A percentile compares a stretch with the other conserved stretches of the same genome.
Conservation (phyloP, 331 rosid genomes). For the Telfairia occidentalis region DNA sequence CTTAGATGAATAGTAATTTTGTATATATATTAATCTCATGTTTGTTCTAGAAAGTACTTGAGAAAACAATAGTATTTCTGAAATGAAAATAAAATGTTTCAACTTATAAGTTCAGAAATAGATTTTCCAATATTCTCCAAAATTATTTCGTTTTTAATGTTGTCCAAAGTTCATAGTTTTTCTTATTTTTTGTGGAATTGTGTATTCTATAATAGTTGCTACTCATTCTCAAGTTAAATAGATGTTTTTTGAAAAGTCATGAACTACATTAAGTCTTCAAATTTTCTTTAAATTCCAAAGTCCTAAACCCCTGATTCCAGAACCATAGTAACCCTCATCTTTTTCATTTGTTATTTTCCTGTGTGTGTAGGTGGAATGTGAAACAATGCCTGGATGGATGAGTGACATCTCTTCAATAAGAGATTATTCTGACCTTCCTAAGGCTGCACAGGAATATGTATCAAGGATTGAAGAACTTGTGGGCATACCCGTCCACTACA, state of each 20-base stretch:
- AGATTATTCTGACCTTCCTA: constrained; percentile 76
- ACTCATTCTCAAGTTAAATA: neutral
- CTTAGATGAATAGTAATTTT: neutral
- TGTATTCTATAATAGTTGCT: neutral
- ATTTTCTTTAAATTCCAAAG: neutral
- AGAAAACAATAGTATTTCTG: neutral
- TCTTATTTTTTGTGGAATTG: neutral
- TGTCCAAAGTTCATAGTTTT: neutral
- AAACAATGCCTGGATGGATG: constrained; percentile 80
- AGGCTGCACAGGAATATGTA: constrained; percentile 57
- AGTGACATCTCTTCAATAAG: constrained; percentile 62
- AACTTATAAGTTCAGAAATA: neutral
- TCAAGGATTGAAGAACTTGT: constrained; percentile 80
- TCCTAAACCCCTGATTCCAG: neutral
- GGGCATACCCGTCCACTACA: constrained; percentile 77
- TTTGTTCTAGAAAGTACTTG: neutral
- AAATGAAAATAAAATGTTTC: neutral
- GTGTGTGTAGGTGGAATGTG: constrained; percentile 67
- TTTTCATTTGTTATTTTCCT: constrained; percentile 4
- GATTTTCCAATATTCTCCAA: neutral
- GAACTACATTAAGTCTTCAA: neutral
- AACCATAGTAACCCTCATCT: neutral
- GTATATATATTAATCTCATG: neutral
- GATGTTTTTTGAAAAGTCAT: neutral
- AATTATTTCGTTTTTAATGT: neutral